Conservation (phyloP, 75 land plant species). For the Cunninghamia lanceolata region DNA sequence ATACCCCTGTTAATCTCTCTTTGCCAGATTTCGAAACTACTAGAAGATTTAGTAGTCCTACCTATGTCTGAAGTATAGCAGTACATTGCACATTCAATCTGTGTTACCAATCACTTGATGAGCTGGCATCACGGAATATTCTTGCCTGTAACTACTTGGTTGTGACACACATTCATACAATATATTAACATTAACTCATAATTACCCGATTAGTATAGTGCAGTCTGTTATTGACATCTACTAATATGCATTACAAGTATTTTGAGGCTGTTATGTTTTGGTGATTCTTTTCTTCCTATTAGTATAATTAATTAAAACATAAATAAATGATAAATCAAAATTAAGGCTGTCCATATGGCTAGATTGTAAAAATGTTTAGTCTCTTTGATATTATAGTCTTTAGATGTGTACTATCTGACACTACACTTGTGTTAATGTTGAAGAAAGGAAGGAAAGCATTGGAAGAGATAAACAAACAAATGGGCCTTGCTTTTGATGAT, state of each 20-base stretch:
- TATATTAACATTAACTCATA: too few relatives aligned
- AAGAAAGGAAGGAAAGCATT: slow-evolving; percentile 81
- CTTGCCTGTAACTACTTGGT: too few relatives aligned
- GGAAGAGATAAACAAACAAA: slow-evolving; percentile 81
- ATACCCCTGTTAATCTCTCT: background rate
- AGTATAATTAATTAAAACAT: background rate
- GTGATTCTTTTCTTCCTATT: background rate
- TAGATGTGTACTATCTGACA: background rate
- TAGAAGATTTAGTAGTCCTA: background rate
- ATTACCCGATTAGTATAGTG: background rate
- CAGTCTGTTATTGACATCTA: background rate
- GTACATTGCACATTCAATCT: background rate
- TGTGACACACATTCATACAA: too few relatives aligned
- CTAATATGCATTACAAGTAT: background rate
- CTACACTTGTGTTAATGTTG: background rate
- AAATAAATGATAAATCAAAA: background rate
- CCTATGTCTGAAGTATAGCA: background rate
- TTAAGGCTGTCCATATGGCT: background rate
- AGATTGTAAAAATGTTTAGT: background rate
- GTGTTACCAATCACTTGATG: too few relatives aligned
- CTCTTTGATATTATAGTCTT: background rate
- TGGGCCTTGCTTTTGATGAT: slow-evolving; percentile 99
- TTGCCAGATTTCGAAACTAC: background rate
- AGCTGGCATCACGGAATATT: too few relatives aligned
- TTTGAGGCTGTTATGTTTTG: background rate